A percentile compares a stretch with the other conserved stretches of the same genome.
Evolutionary conservation across 2,329 filamentous ascomycete genomes (phyloP).

Genomic region (Helminthosporium solani): DNA sequence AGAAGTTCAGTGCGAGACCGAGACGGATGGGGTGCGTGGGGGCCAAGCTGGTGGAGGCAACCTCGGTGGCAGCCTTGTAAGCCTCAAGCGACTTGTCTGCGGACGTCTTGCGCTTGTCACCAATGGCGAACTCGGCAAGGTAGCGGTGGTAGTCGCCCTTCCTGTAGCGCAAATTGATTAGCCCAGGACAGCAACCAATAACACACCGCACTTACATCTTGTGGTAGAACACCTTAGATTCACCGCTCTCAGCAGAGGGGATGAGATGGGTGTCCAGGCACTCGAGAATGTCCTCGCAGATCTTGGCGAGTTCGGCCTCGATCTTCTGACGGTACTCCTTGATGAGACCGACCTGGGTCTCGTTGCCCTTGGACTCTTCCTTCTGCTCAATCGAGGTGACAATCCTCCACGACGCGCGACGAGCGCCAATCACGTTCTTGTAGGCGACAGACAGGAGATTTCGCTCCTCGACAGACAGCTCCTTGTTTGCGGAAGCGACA

Average conservation of each 20-base stretch:
- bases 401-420: constrained; percentile 97
- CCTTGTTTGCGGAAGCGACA: constrained; percentile 76
- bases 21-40: constrained; percentile 93
- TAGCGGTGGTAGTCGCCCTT: constrained; percentile 99
- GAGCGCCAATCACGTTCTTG: constrained; percentile 98
- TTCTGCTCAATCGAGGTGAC: constrained; percentile 99
- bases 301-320: constrained; percentile 92
- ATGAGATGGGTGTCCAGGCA: constrained; percentile 94
- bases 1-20: constrained; percentile 91
- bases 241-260: constrained; percentile 87
- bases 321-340: constrained; percentile 99
- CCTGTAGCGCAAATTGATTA: constrained; percentile 55
- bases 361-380: constrained; percentile 98
- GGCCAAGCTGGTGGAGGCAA: constrained; percentile 83
- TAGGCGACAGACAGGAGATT: constrained; percentile 97
- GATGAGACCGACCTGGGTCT: constrained; percentile 84
- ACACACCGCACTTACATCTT: constrained; percentile 70
- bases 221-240: constrained; percentile 99
- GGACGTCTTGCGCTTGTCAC: constrained; percentile 92
- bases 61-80: constrained; percentile 92
- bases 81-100: constrained; percentile 94
- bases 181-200: not conserved
- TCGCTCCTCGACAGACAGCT: constrained; percentile 81
- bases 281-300: constrained; percentile 96
- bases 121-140: constrained; percentile 92